A percentile compares a stretch with the other conserved stretches of the same genome.
Evolutionary conservation across 2,329 filamentous ascomycete genomes (phyloP).

Genomic region (Helotiales sp.): DNA sequence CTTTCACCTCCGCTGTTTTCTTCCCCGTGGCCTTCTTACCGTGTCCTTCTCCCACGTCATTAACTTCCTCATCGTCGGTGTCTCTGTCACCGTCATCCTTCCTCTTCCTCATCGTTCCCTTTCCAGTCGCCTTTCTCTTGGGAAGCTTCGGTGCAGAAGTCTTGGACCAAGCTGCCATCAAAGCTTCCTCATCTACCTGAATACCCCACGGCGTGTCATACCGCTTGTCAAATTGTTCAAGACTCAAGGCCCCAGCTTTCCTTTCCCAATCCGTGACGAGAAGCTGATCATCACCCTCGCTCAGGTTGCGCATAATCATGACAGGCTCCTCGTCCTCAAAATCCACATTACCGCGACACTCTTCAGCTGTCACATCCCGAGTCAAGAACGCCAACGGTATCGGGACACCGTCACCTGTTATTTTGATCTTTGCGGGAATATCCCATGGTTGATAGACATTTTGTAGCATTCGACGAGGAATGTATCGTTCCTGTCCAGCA

Average conservation of each 20-base stretch:
- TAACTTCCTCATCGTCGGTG: background rate
- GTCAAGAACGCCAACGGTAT: slow-evolving; percentile 3
- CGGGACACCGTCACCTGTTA: background rate
- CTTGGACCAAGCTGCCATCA: background rate
- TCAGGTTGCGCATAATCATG: background rate
- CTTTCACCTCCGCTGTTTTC: slow-evolving; percentile 90
- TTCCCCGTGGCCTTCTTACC: slow-evolving; percentile 86
- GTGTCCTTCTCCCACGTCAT: slow-evolving; percentile 49
- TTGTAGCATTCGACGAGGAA: slow-evolving; percentile 14
- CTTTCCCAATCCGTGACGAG: slow-evolving; percentile 4
- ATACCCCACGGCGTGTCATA: background rate
- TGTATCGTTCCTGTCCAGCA: slow-evolving; percentile 7
- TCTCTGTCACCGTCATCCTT: background rate
- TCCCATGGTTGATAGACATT: slow-evolving; percentile 12
- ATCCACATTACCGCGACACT: background rate
- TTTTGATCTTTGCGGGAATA: background rate
- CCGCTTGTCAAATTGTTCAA: background rate
- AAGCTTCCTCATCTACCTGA: background rate
- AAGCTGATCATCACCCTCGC: background rate
- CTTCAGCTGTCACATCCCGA: background rate
- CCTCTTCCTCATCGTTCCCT: background rate
- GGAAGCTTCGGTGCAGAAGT: background rate
- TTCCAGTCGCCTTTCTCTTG: background rate
- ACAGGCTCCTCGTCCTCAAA: slow-evolving; percentile 16
- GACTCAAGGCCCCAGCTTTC: slow-evolving; percentile 37